Evolutionary conservation across 2,329 filamentous ascomycete genomes (phyloP).

Genomic region (Colletotrichum tanaceti): DNA sequence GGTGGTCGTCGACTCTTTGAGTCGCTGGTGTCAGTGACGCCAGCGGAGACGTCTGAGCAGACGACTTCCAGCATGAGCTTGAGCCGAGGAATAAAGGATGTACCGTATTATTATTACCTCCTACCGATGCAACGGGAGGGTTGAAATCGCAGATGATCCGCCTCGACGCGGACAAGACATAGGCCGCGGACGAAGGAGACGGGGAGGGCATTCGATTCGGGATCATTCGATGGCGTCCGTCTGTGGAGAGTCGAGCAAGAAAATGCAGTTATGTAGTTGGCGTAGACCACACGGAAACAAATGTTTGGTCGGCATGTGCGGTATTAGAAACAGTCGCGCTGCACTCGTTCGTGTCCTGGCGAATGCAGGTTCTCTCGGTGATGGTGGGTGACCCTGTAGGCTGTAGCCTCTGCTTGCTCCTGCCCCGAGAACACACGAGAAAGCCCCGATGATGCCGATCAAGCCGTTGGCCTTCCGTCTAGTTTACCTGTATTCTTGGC

Average conservation of each 20-base stretch:
- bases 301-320: no score
- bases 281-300: no score
- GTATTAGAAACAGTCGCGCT: no score
- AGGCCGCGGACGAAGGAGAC: constrained; percentile 27
- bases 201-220: neutral
- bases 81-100: neutral
- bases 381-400: neutral
- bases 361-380: neutral
- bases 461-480: constrained; percentile 15
- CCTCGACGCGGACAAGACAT: constrained; percentile 24
- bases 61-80: neutral
- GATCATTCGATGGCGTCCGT: neutral
- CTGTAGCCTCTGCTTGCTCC: neutral
- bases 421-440: constrained; percentile 29
- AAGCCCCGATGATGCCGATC: constrained; percentile 36
- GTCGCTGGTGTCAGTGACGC: constrained; percentile 1
- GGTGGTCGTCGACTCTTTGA: neutral
- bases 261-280: no score
- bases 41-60: neutral
- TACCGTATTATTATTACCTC: no score
- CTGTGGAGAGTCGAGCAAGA: neutral
- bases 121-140: neutral
- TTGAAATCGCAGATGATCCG: constrained; percentile 16
- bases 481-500: no score
- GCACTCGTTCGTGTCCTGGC: no score